Evolutionary conservation across 495 filamentous ascomycete genomes (phyloP).

Genomic region (Aspergillus taichungensis): DNA sequence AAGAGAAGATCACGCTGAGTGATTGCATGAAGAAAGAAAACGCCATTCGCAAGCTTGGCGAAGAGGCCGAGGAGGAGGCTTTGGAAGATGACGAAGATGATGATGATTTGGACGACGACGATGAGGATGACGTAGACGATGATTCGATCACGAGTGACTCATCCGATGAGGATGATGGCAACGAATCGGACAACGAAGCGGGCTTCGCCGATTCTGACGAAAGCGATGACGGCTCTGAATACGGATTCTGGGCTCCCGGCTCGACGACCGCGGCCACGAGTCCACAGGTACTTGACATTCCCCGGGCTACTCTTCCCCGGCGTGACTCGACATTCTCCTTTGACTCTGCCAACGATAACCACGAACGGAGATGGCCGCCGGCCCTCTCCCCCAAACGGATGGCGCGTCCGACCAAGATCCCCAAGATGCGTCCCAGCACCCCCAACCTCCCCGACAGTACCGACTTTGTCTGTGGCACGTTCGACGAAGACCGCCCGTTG

Average conservation of each 20-base stretch:
- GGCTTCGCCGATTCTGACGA: constrained; percentile 89
- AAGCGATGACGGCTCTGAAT: constrained; percentile 63
- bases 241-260: constrained; percentile 68
- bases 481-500: constrained; percentile 91
- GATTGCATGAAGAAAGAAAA: constrained; percentile 89
- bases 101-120: constrained; percentile 49
- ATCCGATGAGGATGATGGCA: constrained; percentile 52
- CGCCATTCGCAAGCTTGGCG: constrained; percentile 73
- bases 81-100: constrained; percentile 61
- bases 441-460: constrained; percentile 91
- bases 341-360: constrained; percentile 48
- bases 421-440: constrained; percentile 60
- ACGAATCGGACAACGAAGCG: constrained; percentile 92
- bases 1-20: constrained; percentile 68
- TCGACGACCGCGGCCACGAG: constrained; percentile 50
- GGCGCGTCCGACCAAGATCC: constrained; percentile 30
- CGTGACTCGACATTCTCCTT: constrained; percentile 55
- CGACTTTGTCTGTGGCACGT: constrained; percentile 94
- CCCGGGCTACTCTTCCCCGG: constrained; percentile 37
- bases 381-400: constrained; percentile 17
- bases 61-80: constrained; percentile 86
- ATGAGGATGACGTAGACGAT: constrained; percentile 47
- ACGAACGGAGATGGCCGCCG: constrained; percentile 22
- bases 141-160: constrained; percentile 54
- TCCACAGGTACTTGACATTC: constrained; percentile 37